Evolutionary conservation across 208 protist species (phyloP).

Genomic region (Dictyostelium gargantuum): DNA sequence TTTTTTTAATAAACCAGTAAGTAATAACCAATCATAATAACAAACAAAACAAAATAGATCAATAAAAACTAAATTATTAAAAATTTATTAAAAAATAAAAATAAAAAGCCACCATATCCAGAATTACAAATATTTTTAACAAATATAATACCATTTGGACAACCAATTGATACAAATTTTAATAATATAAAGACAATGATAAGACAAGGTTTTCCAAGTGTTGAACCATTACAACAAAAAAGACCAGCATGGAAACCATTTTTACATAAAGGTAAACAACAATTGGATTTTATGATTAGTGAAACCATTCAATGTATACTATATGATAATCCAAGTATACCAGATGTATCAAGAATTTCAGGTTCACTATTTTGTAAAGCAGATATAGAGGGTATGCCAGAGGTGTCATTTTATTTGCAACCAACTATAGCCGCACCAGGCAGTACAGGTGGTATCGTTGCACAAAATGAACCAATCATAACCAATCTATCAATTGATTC

Average conservation of each 20-base stretch:
- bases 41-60: too few relatives aligned
- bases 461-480: background rate
- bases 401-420: constrained; percentile 33
- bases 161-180: constrained; percentile 53
- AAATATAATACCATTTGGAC: constrained; percentile 67
- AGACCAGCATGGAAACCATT: constrained; percentile 52
- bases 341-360: background rate
- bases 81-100: background rate
- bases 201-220: constrained; percentile 16
- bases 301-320: constrained; percentile 17
- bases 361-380: constrained; percentile 17
- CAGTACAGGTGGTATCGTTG: background rate
- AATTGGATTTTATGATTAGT: constrained; percentile 24
- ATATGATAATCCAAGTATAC: constrained; percentile 44
- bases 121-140: constrained; percentile 53
- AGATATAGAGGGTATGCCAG: constrained; percentile 44
- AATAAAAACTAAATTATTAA: too few relatives aligned
- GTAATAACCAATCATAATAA: too few relatives aligned
- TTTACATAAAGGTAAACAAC: constrained; percentile 48
- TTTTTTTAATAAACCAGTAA: constrained; percentile 33
- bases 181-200: constrained; percentile 45
- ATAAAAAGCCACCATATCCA: constrained; percentile 44
- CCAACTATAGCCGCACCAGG: background rate
- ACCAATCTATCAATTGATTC: constrained; percentile 41
- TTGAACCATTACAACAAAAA: background rate